Base-by-base conservation (phyloP, 768 basidiomycete species). In the Hygrophoropsis aurantiaca region DNA sequence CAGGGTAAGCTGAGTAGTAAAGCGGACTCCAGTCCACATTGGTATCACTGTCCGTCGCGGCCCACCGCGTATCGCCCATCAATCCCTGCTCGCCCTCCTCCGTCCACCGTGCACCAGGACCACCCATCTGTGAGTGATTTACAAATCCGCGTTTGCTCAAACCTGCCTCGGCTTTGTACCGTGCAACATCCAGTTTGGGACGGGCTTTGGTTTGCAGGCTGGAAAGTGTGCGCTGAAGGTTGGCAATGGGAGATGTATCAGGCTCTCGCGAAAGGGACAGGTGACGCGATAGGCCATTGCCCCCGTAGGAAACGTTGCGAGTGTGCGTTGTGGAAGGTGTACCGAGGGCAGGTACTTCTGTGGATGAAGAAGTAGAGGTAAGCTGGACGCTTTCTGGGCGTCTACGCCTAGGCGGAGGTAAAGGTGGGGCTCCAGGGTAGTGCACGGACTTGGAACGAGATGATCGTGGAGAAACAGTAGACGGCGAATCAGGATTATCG, bases 131-230 rank as follows among this genome's bases (percentile, higher is more conserved):
- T 33, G 62, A 19, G 50, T 69, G 69, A 32, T 65, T 61, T 27
- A 85, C 76, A 53, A 76, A 87, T 33, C 84, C 85, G 4, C 83
- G 70, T 54, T 69, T 69, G 50, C 73, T 80, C 25, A 87, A 55
- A 15, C 84, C 85, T 16, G 84, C 85, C 61, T 87, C 85, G 0
- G 84, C 85, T 63, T 87, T 87, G 63, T 79, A 87, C 50, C 82
- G 67, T 20, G 81, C 84, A 24, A 78, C 77, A 47, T 86, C 84
- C 20, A 85, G 58, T 36, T 67, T 74, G 0, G 82, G 83, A 56
- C 80, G 74, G 11, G 71, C 71, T 16, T 57, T 59, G 42, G 64
- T 60, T n/a, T 68, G 68, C 8, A 75, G 56, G 25, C 58, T 58
- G 9, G 57, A 68, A 40, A 80, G 53, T 46, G 76, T 75, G 21